Evolutionary conservation across 495 filamentous ascomycete genomes (phyloP), one percentile per base, ranked within the genome.

Genomic region (Aspergillus sclerotiicarbonarius): DNA sequence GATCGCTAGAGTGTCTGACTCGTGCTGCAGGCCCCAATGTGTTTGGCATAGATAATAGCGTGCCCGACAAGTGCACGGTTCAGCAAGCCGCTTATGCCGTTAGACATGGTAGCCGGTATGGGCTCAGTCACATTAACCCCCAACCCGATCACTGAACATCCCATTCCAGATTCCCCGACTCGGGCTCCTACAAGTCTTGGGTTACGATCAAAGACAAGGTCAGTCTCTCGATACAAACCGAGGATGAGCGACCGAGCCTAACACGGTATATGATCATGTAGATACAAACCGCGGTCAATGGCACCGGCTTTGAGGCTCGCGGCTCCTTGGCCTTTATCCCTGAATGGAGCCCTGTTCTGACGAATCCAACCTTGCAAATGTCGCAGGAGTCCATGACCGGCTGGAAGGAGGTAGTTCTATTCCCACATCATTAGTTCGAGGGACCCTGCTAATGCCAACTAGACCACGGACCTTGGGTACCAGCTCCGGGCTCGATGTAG

Each of bases 61-160:
- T 80, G 29, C 81, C 83, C 18, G 64, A 75, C 13, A 71, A 71
- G 33, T 86, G 83, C 57, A 70, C 70, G 6, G 77, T 84, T n/a
- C 76, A 83, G 45, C 76, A 80, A 57, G 81, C 76, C 20, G 76
- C 76, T 25, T 84, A 82, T 59, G 62, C 80, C 32, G 73, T 76
- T 29, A 76, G 82, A 51, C 83, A 85, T 61, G 83, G 82, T 18
- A 82, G 78, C 59, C 70, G 83, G 52, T 85, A 76, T 30, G 46
- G 16, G 19, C 4, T 37, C 9, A 6, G 2, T 6, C 10, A 13
- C n/a, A n/a, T n/a, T n/a, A n/a, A n/a, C n/a, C n/a, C n/a, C n/a
- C n/a, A n/a, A 2, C 33, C 4, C 7, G 12, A 41, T 13, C 37
- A 41, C n/a, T 41, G 10, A 10, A 4, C n/a, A 12, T 7, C 2